Evolutionary conservation across 257 asterid genomes (phyloP).

Genomic region (Penstemon barbatus): DNA sequence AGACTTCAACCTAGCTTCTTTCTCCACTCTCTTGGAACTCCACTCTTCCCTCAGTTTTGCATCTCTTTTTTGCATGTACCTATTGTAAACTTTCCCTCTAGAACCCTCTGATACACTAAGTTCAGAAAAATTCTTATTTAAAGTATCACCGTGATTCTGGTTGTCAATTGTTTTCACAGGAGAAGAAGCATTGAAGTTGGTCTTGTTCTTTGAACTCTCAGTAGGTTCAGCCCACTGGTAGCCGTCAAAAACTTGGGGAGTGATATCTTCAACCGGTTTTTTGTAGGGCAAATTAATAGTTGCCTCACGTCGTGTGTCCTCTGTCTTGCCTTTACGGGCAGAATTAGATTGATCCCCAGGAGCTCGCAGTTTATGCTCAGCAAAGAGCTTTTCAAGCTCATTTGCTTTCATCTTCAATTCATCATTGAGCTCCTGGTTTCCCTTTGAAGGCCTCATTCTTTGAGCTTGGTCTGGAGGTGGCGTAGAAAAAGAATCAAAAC

Average conservation of each 20-base stretch:
- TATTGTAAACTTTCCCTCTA: conserved; percentile 72
- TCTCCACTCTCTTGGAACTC: conserved; percentile 75
- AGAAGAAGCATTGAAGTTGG: conserved; percentile 37
- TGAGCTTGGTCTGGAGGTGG: conserved; percentile 61
- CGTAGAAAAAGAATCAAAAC: conserved; percentile 47
- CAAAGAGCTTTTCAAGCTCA: conserved; percentile 92
- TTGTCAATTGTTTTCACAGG: conserved; percentile 35
- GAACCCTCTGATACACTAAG: conserved; percentile 65
- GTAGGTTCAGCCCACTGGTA: conserved; percentile 40
- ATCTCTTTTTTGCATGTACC: conserved; percentile 81
- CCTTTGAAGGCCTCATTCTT: conserved; percentile 68
- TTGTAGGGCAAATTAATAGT: neutral
- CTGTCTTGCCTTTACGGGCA: conserved; percentile 35
- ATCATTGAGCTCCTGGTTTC: conserved; percentile 80
- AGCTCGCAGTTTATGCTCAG: conserved; percentile 65
- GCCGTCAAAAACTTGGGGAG: conserved; percentile 39
- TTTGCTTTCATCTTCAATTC: conserved; percentile 85
- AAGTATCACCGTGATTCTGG: conserved; percentile 45
- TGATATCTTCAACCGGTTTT: conserved; percentile 36
- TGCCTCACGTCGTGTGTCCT: neutral
- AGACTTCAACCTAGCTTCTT: conserved; percentile 81
- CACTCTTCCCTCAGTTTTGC: conserved; percentile 89
- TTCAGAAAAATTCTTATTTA: conserved; percentile 51
- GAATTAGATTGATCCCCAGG: conserved; percentile 71
- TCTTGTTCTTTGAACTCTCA: conserved; percentile 43